Base-by-base conservation (phyloP, 2,329 filamentous ascomycete species). In the Pseudogymnoascus sp. region DNA sequence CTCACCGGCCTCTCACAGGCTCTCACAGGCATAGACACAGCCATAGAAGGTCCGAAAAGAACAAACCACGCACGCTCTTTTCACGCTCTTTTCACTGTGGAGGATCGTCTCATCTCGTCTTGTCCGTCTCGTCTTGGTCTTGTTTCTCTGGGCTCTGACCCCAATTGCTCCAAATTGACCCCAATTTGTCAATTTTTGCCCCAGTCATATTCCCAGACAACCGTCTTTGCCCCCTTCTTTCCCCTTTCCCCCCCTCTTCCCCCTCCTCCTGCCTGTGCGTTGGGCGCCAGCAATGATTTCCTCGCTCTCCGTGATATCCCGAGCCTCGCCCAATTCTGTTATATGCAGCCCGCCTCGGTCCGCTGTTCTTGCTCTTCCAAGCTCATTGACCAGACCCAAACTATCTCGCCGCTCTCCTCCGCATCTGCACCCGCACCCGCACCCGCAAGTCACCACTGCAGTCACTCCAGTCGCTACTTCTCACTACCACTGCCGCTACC, bases 371-470 rank as follows among this genome's bases (percentile, higher is more conserved):
- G 33, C 28, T 33, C 28, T 37, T 59, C 53, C 53, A 59, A 59
- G 33, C 53, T 59, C 53, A 59, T 33, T 37, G 28, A 59, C 53
- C 53, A 59, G 53, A 59, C 53, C 28, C 53, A 59, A 33, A 33
- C 28, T 59, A 37, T 37, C 16, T 35, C 53, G 28, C 53, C 53
- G 28, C 53, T 35, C 28, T 59, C 53, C 28, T 59, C 28, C 53
- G 28, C 28, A 33, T 59, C 33, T 28, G 28, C 53, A 59, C 28
- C 53, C 53, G 28, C 53, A 59, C 28, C 53, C 53, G 33, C 53
- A 59, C 33, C 53, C 53, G 53, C 53, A 59, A 59, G 33, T 59
- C 28, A 37, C 28, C 10, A 59, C 43, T 50, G 10, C 24, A 26
- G 53, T 59, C 11, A 33, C 41, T 26, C 22, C 41, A 26, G 41